phyloP scores from a whole-genome alignment of 495 filamentous ascomycete genomes.

The Penicillium longicatenatum region DNA sequence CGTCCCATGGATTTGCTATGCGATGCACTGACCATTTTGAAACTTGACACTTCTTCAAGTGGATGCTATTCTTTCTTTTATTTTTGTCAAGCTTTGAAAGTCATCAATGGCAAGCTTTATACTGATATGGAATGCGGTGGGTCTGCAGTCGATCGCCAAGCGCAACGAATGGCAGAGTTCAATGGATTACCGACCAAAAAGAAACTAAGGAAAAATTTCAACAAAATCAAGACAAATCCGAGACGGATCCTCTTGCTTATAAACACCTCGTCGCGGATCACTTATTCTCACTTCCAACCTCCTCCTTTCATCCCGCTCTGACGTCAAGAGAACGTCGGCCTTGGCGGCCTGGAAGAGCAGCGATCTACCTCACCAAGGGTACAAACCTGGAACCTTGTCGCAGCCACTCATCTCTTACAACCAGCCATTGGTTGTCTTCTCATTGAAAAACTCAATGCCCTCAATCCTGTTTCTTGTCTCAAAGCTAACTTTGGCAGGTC shows the following conservation, averaged over 20 bases:
- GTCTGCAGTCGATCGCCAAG: neutral
- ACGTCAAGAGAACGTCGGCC: constrained; percentile 33
- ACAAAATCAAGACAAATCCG: neutral
- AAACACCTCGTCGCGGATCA: neutral
- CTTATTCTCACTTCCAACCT: constrained; percentile 4
- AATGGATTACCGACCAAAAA: neutral
- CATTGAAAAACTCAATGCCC: neutral
- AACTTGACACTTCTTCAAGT: neutral
- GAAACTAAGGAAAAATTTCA: neutral
- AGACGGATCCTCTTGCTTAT: neutral
- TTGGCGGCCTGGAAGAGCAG: constrained; percentile 20
- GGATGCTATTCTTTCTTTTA: neutral
- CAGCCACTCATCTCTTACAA: neutral
- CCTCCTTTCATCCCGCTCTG: constrained; percentile 23
- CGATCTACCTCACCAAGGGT: constrained; percentile 15
- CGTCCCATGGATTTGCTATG: neutral
- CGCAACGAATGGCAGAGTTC: neutral
- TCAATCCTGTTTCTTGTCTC: neutral
- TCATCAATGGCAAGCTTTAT: neutral
- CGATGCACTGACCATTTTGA: constrained; percentile 2
- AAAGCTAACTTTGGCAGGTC: neutral
- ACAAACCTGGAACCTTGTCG: constrained; percentile 11
- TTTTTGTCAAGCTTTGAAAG: neutral
- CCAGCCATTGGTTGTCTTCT: neutral
- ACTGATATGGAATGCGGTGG: neutral